Conservation (phyloP, 148 eudicot species). For the Limonium bicolor region DNA sequence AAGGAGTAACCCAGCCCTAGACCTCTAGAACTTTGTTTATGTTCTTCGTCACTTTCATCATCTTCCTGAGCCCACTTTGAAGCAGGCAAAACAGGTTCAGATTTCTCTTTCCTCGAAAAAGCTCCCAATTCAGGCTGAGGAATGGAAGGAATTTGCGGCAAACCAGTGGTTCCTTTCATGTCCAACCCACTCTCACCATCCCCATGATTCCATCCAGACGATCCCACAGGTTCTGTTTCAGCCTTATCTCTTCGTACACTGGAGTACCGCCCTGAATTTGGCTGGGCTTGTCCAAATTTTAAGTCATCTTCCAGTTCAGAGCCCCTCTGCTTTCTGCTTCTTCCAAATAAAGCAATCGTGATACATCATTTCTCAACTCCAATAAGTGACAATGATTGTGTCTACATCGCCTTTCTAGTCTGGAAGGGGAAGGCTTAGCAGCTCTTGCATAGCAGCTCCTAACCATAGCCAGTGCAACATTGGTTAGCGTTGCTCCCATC, state of each 20-base stretch:
- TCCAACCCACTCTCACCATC: constrained; percentile 22
- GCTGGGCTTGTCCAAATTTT: constrained; percentile 34
- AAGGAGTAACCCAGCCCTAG: constrained; percentile 79
- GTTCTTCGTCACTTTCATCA: constrained; percentile 61
- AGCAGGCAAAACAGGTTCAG: constrained; percentile 50
- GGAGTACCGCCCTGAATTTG: constrained; percentile 33
- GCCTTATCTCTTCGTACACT: constrained; percentile 30
- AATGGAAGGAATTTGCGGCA: constrained; percentile 25
- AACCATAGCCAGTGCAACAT: constrained; percentile 86
- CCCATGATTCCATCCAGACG: constrained; percentile 33
- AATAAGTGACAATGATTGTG: constrained; percentile 85
- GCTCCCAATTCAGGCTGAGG: constrained; percentile 46
- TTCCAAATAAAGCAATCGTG: constrained; percentile 78
- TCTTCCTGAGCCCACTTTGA: constrained; percentile 99
- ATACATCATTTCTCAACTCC: constrained; percentile 92
- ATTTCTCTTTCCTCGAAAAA: constrained; percentile 33
- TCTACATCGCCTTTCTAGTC: constrained; percentile 96
- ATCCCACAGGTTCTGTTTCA: constrained; percentile 26
- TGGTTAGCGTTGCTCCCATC: constrained; percentile 44
- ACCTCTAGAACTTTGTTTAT: constrained; percentile 44
- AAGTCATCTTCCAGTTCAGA: constrained; percentile 64
- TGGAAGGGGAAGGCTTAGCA: constrained; percentile 63
- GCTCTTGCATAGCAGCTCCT: constrained; percentile 81
- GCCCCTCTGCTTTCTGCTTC: constrained; percentile 89
- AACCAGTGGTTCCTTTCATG: constrained; percentile 19